These are phyloP conservation scores for Solanum chmielewskii DNA, from an alignment of 257 asterid species.

Conservation along the genomic window DNA sequence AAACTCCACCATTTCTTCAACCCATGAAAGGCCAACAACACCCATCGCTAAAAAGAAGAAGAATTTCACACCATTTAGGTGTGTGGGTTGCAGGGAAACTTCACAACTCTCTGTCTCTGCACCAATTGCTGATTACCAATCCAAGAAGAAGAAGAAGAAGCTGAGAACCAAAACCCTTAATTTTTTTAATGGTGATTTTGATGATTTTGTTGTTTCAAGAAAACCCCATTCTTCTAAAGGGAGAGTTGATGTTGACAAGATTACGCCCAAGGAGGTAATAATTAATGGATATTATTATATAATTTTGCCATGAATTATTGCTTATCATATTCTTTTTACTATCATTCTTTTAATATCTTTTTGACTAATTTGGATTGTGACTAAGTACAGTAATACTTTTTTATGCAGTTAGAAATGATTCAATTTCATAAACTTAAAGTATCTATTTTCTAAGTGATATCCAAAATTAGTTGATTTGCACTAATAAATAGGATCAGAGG, in stretches of 20 bases:
- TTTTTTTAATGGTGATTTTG: constrained; percentile 13
- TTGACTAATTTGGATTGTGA: neutral
- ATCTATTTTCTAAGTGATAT: neutral
- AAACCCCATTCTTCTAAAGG: constrained; percentile 44
- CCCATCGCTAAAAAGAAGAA: neutral
- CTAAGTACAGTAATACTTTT: neutral
- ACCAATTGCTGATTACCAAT: neutral
- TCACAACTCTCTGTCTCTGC: neutral
- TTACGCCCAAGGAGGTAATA: constrained; percentile 42
- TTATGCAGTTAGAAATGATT: neutral
- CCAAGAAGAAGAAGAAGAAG: neutral
- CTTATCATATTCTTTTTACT: neutral
- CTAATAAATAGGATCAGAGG: neutral
- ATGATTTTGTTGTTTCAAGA: constrained; percentile 64
- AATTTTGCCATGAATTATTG: neutral
- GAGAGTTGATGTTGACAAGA: constrained; percentile 38
- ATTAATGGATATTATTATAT: neutral
- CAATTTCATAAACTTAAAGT: neutral
- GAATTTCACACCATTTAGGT: neutral
- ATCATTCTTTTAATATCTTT: neutral
- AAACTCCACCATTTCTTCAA: neutral
- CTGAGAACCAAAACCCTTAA: neutral
- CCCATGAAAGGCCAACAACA: neutral
- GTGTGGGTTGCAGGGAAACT: neutral
- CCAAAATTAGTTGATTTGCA: neutral